Percentiles rank a stretch among this genome's conserved stretches.
phyloP scores from a whole-genome alignment of 495 filamentous ascomycete species.

The Penicillium alfredii region DNA sequence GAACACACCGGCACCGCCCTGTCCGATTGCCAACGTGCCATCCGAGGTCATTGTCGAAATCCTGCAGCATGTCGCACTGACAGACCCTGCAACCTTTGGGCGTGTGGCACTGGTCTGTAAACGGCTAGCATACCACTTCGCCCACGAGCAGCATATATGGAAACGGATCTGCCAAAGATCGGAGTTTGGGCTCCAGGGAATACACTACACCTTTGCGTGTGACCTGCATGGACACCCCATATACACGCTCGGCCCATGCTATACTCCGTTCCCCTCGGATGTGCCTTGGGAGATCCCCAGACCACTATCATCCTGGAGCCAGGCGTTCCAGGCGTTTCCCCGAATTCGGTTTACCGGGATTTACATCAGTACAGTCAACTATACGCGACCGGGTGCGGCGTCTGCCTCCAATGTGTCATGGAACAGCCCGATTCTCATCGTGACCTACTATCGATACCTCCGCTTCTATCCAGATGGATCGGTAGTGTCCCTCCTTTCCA shows the following conservation, averaged over 20 bases:
- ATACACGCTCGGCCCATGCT: conserved; percentile 29
- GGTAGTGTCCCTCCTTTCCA: conserved; percentile 69
- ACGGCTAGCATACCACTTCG: conserved; percentile 75
- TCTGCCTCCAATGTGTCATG: conserved; percentile 52
- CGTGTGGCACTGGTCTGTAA: conserved; percentile 83
- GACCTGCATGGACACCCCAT: conserved; percentile 58
- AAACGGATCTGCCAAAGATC: conserved; percentile 61
- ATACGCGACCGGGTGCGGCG: conserved; percentile 72
- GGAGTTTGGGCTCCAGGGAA: conserved; percentile 72
- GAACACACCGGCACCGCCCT: conserved; percentile 61
- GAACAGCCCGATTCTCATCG: conserved; percentile 86
- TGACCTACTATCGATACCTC: conserved; percentile 96
- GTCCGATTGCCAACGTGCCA: conserved; percentile 70
- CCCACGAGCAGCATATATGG: conserved; percentile 88
- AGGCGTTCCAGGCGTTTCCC: conserved; percentile 75
- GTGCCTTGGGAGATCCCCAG: conserved; percentile 30
- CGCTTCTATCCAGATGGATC: conserved; percentile 91
- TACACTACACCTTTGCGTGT: conserved; percentile 75
- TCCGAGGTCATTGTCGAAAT: conserved; percentile 78
- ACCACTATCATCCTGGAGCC: conserved; percentile 38
- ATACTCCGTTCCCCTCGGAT: conserved; percentile 37
- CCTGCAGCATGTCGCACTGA: conserved; percentile 59
- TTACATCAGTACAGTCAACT: conserved; percentile 96
- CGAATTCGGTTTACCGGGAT: conserved; percentile 88
- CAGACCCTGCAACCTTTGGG: conserved; percentile 73